phyloP scores from a whole-genome alignment of 345 rosid genomes.

The Gossypium anomalum region DNA sequence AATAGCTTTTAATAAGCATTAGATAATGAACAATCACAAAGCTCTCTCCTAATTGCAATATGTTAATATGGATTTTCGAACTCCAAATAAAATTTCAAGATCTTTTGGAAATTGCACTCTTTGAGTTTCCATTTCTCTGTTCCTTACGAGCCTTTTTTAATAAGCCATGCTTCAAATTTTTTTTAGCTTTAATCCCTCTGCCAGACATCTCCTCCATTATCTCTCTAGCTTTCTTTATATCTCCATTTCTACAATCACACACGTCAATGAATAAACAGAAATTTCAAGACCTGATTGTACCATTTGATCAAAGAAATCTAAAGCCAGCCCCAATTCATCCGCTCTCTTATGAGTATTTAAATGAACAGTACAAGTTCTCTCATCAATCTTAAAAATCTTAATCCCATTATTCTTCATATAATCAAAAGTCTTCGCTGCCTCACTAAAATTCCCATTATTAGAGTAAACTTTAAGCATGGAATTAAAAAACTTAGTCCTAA shows the following conservation, averaged over 20 bases:
- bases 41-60: too few relatives aligned
- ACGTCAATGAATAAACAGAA: slow-evolving; percentile 41
- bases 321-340: slow-evolving; percentile 24
- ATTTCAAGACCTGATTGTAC: slow-evolving; percentile 30
- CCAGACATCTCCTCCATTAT: slow-evolving; percentile 36
- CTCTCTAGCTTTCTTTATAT: slow-evolving; percentile 39
- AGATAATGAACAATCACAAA: too few relatives aligned
- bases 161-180: too few relatives aligned
- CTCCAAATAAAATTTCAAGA: too few relatives aligned
- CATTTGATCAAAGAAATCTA: slow-evolving; percentile 47
- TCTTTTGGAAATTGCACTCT: too few relatives aligned
- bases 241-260: slow-evolving; percentile 44
- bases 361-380: slow-evolving; percentile 57
- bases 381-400: slow-evolving; percentile 31
- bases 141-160: too few relatives aligned
- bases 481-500: slow-evolving; percentile 41
- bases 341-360: slow-evolving; percentile 34
- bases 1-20: too few relatives aligned
- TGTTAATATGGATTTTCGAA: too few relatives aligned
- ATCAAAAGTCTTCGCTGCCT: slow-evolving; percentile 40
- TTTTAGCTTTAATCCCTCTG: slow-evolving; percentile 37
- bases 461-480: slow-evolving; percentile 48
- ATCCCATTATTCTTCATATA: slow-evolving; percentile 36
- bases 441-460: slow-evolving; percentile 28
- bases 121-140: too few relatives aligned